Evolutionary conservation across 352 stramenopile species (phyloP), one percentile per base, ranked within the genome.

Genomic region (Pythium coloratum): DNA sequence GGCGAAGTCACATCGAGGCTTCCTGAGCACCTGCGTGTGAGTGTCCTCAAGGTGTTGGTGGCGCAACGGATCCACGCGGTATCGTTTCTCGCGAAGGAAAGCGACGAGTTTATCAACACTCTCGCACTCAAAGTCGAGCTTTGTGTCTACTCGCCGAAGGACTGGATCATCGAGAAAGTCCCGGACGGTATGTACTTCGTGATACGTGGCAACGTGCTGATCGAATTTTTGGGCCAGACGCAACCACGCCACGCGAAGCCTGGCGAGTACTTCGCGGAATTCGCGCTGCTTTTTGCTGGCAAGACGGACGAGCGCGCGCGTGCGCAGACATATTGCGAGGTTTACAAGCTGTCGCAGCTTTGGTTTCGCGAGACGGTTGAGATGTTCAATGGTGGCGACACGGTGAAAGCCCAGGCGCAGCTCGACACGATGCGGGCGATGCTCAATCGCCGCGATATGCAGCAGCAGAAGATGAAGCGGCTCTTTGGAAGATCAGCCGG

Each of bases 381-480:
- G 26, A 75, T 78, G 36, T 92, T 91, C 47, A 83, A 90, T 53
- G 76, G 79, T 8, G 66, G 78, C 2, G 69, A 74, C 2, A 30
- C 32, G n/a, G 46, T 32, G 46, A 71, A 70, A 0, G 36, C 55
- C 3, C 53, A 59, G 12, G 60, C 76, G 14, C 50, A 64, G 9
- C 63, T 92, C 32, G 81, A 84, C 55, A 60, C 71, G 12, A 90
- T 92, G 84, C 76, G 72, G 0, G 82, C 77, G 10, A 84, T 86
- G 63, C 73, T 84, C 7, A 77, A 61, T 18, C 69, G 79, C 3
- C 75, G 70, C 0, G 83, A 94, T 34, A 80, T 91, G 36, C 85
- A 94, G 42, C 73, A 90, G 54, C 83, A 91, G 54, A 94, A 94
- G 67, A 91, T 89, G 77, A 90, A 94, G 62, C 74, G 76, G 14